Evolutionary conservation across 2,329 filamentous ascomycete species (phyloP).

Genomic region (Curvularia hawaiiensis): DNA sequence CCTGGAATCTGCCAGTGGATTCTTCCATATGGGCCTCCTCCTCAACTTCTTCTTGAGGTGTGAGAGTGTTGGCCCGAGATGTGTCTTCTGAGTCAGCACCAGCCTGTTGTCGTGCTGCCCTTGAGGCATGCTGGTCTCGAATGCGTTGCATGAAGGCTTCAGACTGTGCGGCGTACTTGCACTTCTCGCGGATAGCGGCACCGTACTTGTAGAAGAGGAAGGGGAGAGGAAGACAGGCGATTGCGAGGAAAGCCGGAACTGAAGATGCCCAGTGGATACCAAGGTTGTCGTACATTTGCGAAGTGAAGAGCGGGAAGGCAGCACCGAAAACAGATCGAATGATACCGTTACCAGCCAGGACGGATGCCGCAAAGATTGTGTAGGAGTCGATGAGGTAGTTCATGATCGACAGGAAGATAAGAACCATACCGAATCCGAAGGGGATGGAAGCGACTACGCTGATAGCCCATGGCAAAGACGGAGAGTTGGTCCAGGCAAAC

Average conservation of each 20-base stretch:
- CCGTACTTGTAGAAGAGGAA: conserved; percentile 80
- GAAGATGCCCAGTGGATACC: conserved; percentile 77
- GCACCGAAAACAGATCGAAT: conserved; percentile 78
- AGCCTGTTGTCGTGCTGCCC: conserved; percentile 15
- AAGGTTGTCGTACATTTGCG: conserved; percentile 60
- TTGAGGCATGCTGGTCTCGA: conserved; percentile 40
- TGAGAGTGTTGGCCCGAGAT: conserved; percentile 33
- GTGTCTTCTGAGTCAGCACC: conserved; percentile 24
- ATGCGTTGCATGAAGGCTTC: conserved; percentile 62
- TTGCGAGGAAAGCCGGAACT: conserved; percentile 74
- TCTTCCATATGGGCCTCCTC: conserved; percentile 34
- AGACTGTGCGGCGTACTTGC: conserved; percentile 72
- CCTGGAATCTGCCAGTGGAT: conserved; percentile 40
- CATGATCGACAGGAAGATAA: conserved; percentile 65
- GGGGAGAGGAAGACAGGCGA: conserved; percentile 74
- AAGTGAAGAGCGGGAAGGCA: conserved; percentile 78
- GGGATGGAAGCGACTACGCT: conserved; percentile 57
- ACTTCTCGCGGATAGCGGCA: conserved; percentile 64
- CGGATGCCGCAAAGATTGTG: conserved; percentile 77
- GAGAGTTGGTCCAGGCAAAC: conserved; percentile 54
- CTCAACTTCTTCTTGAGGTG: conserved; percentile 37
- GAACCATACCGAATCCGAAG: conserved; percentile 65
- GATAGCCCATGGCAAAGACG: conserved; percentile 62
- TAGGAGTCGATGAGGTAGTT: conserved; percentile 56
- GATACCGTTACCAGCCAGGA: conserved; percentile 78